Evolutionary conservation across 768 basidiomycete genomes (phyloP), one percentile per base, ranked within the genome.

Genomic region (Lactarius sanguifluus): DNA sequence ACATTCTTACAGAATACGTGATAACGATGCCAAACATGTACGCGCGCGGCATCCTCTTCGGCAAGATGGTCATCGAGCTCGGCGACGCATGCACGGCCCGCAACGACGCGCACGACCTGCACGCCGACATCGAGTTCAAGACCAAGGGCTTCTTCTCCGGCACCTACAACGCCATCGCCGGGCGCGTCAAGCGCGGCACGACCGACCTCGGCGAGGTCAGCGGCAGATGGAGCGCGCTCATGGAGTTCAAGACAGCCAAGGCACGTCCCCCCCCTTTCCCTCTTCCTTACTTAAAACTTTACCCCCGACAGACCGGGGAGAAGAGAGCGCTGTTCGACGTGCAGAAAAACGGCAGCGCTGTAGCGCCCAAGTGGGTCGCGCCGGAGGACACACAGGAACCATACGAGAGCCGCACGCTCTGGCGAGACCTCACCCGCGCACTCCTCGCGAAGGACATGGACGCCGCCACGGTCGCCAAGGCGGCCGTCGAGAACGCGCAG

Each of bases 11-110:
- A 89, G 92, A 91, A 69, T 96, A 95, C 75, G 83, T 90, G 65
- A 86, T 94, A 71, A 88, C 92, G 65, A 97, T 99, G 96, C 97
- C 97, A 36, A 98, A 98, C 80, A 97, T 98, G 90, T 96, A 93
- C 74, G 92, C 90, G 57, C 83, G 92, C 43, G 92, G 92, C 9
- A 92, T 93, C 70, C 78, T 93, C 52, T 94, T 91, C 76, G 91
- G 91, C 12, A 93, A 92, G 82, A 96, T 99, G 95, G 90, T 98
- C 32, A 81, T 96, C 61, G 97, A 99, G 79, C 81, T 99, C 25
- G 96, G 96, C 5, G 97, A 98, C 77, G 84, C 86, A 40, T 94
- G 93, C 71, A 83, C 80, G 9, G 93, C 94, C 64, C 87, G 86
- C 80, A 95, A 94, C 79, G 88, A 91, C 72, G 86, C 86, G 72